These are phyloP conservation scores for Malassezia dermatis DNA, from an alignment of 1,284 basidiomycete genomes.

Conservation along the genomic window DNA sequence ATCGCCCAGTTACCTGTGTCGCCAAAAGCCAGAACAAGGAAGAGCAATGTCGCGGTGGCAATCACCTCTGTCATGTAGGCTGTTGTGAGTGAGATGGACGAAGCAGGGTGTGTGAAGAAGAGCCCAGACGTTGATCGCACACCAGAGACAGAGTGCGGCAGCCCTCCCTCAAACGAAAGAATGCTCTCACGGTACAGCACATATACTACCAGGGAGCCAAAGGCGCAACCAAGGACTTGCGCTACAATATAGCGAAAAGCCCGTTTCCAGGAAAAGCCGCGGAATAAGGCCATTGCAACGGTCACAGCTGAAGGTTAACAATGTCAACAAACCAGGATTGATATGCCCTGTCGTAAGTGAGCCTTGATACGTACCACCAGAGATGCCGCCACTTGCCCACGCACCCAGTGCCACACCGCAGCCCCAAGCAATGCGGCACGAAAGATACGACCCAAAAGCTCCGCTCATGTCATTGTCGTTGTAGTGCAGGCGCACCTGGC, in stretches of 20 bases:
- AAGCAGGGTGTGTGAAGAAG: constrained; percentile 58
- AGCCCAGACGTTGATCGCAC: constrained; percentile 54
- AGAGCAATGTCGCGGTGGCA: constrained; percentile 28
- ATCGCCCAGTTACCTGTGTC: constrained; percentile 51
- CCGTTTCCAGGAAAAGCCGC: constrained; percentile 67
- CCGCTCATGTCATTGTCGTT: constrained; percentile 16
- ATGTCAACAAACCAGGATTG: not conserved
- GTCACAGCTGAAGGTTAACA: constrained; percentile 49
- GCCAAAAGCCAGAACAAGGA: constrained; percentile 27
- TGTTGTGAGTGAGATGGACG: constrained; percentile 15
- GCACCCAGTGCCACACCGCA: constrained; percentile 33
- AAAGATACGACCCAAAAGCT: constrained; percentile 19
- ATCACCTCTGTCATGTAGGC: constrained; percentile 22
- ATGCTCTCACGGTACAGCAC: constrained; percentile 68
- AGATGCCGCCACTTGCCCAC: constrained; percentile 30
- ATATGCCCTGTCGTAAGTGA: not conserved
- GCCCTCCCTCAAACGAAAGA: constrained; percentile 21
- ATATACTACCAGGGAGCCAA: constrained; percentile 61
- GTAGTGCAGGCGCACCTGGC: constrained; percentile 28
- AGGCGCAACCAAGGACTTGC: constrained; percentile 62
- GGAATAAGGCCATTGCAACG: constrained; percentile 58
- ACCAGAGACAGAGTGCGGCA: not conserved
- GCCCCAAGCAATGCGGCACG: constrained; percentile 33
- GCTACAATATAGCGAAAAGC: constrained; percentile 62
- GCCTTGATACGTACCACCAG: constrained; percentile 22